These are phyloP conservation scores for Cladorrhinum samala DNA, from an alignment of 495 filamentous ascomycete species.

Conservation along the genomic window DNA sequence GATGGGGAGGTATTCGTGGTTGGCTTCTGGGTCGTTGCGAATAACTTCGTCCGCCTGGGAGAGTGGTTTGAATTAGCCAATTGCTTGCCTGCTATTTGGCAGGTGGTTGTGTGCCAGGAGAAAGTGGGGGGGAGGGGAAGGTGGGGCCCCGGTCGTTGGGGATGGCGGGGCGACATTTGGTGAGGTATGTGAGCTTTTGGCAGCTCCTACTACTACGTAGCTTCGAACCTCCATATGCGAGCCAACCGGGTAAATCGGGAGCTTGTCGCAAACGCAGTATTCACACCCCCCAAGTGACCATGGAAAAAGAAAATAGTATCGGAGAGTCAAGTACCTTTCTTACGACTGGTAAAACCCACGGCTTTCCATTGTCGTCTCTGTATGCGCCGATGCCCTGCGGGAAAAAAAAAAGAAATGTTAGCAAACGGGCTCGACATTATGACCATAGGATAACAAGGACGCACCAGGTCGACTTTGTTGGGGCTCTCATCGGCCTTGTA, in stretches of 20 bases:
- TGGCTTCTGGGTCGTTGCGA: constrained; percentile 77
- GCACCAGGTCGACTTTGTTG: constrained; percentile 81
- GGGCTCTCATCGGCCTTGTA: constrained; percentile 77
- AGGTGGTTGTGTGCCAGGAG: neutral
- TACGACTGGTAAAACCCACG: constrained; percentile 96
- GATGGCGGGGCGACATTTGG: neutral
- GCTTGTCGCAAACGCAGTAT: neutral
- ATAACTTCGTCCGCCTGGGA: constrained; percentile 80
- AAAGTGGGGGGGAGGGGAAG: constrained; percentile 8
- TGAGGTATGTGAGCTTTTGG: too few species aligned
- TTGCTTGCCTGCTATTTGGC: constrained; percentile 17
- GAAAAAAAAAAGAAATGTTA: neutral
- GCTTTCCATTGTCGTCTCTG: constrained; percentile 89
- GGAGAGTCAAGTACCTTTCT: constrained; percentile 63
- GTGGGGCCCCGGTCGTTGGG: neutral
- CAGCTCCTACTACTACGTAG: too few species aligned
- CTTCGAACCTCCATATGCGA: neutral
- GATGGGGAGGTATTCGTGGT: constrained; percentile 99
- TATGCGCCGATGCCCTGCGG: constrained; percentile 84
- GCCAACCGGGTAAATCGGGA: constrained; percentile 1
- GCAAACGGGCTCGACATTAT: neutral
- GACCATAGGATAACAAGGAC: constrained; percentile 14
- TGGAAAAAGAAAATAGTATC: neutral
- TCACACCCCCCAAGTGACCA: neutral
- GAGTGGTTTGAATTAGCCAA: neutral